phyloP scores from a whole-genome alignment of 2,329 filamentous ascomycete species.

The Diaporthe citri region DNA sequence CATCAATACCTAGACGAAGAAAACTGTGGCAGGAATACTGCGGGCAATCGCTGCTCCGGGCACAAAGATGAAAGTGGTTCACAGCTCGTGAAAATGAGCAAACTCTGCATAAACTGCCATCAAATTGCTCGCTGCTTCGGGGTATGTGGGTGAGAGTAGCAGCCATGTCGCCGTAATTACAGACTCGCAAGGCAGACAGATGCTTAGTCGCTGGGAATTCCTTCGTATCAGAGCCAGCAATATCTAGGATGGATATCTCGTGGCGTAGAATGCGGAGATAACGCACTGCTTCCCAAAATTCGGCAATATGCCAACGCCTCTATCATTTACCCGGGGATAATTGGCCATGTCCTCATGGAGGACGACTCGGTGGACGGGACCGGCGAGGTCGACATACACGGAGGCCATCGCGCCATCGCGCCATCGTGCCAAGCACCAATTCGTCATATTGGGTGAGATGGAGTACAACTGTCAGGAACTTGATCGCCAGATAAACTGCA shows the following conservation, averaged over 20 bases:
- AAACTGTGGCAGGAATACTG: not conserved
- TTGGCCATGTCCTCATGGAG: too few relatives aligned
- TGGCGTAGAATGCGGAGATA: not conserved
- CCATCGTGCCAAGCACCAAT: not conserved
- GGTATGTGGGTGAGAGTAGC: too few relatives aligned
- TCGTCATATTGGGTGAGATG: not conserved
- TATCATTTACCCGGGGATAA: not conserved
- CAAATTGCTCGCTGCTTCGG: not conserved
- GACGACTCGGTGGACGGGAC: not conserved
- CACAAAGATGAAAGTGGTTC: not conserved
- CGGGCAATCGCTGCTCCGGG: not conserved
- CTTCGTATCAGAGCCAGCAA: not conserved
- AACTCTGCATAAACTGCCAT: not conserved
- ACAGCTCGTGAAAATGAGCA: not conserved
- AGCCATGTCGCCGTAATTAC: not conserved
- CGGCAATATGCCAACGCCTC: not conserved
- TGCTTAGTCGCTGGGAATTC: not conserved
- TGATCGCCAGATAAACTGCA: not conserved
- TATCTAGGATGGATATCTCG: not conserved
- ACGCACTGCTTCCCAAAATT: not conserved
- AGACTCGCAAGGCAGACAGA: not conserved
- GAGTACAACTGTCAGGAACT: not conserved
- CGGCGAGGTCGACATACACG: slow-evolving; percentile 1
- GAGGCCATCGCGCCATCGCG: slow-evolving; percentile 20
- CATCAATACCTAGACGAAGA: not conserved